These are phyloP conservation scores for Marasmius oreades DNA, from an alignment of 1,284 basidiomycete species.

Conservation along the genomic window DNA sequence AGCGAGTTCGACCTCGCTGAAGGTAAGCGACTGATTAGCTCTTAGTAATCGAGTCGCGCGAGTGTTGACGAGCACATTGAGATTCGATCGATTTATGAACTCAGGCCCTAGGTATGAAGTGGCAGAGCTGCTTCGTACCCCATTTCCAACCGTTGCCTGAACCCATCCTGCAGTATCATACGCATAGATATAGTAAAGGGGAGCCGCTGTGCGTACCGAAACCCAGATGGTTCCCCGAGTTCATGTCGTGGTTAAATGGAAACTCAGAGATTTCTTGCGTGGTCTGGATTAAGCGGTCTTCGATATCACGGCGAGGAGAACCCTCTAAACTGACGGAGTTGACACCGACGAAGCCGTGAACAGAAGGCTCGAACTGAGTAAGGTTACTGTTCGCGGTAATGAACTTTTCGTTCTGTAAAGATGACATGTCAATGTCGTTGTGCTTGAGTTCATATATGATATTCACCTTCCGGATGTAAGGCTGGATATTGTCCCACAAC, in stretches of 20 bases:
- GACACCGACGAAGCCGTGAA: conserved; percentile 9
- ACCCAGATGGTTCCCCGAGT: conserved; percentile 30
- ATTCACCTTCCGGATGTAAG: conserved; percentile 24
- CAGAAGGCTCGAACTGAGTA: conserved; percentile 7
- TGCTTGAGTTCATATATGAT: neutral
- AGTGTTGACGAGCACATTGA: conserved; percentile 30
- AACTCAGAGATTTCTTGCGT: conserved; percentile 17
- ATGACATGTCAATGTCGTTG: neutral
- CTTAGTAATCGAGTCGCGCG: conserved; percentile 11
- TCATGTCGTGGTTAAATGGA: conserved; percentile 31
- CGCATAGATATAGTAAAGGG: neutral
- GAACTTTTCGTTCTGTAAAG: conserved; percentile 8
- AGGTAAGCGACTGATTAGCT: neutral
- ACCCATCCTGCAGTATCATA: conserved; percentile 16
- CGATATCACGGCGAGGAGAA: neutral
- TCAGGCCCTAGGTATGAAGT: conserved; percentile 31
- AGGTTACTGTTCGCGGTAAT: neutral
- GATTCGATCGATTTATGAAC: conserved; percentile 31
- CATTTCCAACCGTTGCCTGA: conserved; percentile 23
- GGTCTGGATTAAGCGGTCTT: conserved; percentile 6
- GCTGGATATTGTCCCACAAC: conserved; percentile 24
- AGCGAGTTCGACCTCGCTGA: conserved; percentile 12
- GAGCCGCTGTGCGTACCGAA: conserved; percentile 21
- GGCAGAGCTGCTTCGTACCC: conserved; percentile 30
- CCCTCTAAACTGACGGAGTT: conserved; percentile 9